phyloP scores from a whole-genome alignment of 2,329 filamentous ascomycete genomes.

The Trichoderma afroharzianum region DNA sequence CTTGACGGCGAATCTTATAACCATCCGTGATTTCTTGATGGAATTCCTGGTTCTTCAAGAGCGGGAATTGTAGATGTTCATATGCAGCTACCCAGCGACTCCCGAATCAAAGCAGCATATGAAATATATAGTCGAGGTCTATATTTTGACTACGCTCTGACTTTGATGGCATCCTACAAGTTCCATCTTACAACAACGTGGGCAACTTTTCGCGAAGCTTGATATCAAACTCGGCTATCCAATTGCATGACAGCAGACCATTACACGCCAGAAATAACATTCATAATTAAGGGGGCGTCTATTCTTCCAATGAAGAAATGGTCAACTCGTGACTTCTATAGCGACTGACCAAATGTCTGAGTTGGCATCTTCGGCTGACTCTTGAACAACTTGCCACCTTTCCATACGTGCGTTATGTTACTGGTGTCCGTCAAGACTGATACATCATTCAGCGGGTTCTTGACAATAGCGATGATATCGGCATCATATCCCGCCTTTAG shows the following conservation, averaged over 20 bases:
- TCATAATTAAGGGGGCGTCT: background rate
- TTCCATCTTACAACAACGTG: background rate
- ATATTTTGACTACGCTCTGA: background rate
- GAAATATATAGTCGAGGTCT: background rate
- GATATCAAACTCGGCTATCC: background rate
- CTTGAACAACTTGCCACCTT: conserved; percentile 41
- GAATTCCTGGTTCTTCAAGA: background rate
- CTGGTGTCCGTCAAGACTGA: conserved; percentile 37
- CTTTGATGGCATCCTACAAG: background rate
- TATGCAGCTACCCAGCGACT: background rate
- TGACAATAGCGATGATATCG: conserved; percentile 42
- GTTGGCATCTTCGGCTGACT: conserved; percentile 27
- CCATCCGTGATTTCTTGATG: background rate
- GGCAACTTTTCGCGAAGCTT: background rate
- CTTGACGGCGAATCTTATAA: background rate
- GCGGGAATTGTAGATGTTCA: background rate
- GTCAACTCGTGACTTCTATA: background rate
- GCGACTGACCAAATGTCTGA: background rate
- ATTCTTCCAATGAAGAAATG: background rate
- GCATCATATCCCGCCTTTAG: conserved; percentile 46
- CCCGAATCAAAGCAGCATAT: background rate
- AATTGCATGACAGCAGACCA: background rate
- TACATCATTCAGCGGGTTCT: conserved; percentile 40
- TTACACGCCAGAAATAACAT: background rate
- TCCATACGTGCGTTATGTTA: conserved; percentile 42